Conservation (phyloP, 768 basidiomycete genomes). For the Serendipita indica region DNA sequence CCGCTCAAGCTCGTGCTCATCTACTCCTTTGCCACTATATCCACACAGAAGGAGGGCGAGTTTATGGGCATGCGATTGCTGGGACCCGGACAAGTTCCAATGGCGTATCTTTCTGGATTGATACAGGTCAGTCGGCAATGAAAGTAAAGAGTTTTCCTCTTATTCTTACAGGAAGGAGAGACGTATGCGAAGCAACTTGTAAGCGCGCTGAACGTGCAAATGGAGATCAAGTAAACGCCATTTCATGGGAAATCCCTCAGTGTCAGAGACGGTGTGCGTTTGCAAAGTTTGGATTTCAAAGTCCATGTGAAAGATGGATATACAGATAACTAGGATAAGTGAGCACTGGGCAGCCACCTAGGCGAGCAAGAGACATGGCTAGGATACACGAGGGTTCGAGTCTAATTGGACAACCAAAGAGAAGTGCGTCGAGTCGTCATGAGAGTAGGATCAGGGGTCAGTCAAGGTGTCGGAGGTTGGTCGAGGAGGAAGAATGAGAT, state of each 20-base stretch:
- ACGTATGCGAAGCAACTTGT: slow-evolving; percentile 45
- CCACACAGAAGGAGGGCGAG: slow-evolving; percentile 15
- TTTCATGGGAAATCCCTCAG: too few relatives aligned
- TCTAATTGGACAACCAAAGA: too few relatives aligned
- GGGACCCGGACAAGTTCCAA: slow-evolving; percentile 44
- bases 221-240: slow-evolving; percentile 11
- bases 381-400: too few relatives aligned
- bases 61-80: slow-evolving; percentile 51
- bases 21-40: slow-evolving; percentile 38
- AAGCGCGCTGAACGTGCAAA: slow-evolving; percentile 33
- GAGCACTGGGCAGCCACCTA: too few relatives aligned
- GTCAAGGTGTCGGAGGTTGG: too few relatives aligned
- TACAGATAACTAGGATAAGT: too few relatives aligned
- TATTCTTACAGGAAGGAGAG: slow-evolving; percentile 42
- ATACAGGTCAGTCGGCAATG: slow-evolving; percentile 32
- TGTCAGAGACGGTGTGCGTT: too few relatives aligned
- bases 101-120: slow-evolving; percentile 34
- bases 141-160: neutral
- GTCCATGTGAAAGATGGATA: too few relatives aligned
- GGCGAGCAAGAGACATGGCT: too few relatives aligned
- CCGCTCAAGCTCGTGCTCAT: slow-evolving; percentile 45
- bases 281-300: too few relatives aligned
- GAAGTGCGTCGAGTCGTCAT: neutral
- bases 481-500: neutral
- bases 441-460: neutral